These are phyloP conservation scores for Candida orba DNA, from an alignment of 805 yeast species.

Conservation along the genomic window DNA sequence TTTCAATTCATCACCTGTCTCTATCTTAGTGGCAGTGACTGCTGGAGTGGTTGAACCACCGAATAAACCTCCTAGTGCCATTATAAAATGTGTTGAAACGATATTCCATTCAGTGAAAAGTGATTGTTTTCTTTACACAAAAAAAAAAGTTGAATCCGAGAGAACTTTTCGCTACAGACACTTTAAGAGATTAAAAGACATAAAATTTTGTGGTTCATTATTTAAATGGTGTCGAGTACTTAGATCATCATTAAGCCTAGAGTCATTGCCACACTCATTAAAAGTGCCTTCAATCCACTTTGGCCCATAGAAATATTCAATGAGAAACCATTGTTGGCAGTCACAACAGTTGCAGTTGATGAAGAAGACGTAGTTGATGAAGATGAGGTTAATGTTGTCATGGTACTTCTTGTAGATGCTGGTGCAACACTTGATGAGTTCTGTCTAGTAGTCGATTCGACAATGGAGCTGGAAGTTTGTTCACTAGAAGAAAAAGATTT, in stretches of 20 bases:
- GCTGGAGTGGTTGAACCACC: constrained; percentile 23
- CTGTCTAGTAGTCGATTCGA: no score
- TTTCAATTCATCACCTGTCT: constrained; percentile 39
- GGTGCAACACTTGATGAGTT: no score
- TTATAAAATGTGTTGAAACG: background rate
- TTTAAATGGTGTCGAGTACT: background rate
- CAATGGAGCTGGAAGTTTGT: constrained; percentile 7
- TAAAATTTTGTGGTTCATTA: background rate
- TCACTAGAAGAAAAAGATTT: constrained; percentile 2
- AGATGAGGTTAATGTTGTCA: background rate
- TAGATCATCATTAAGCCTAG: constrained; percentile 3
- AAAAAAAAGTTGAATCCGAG: background rate
- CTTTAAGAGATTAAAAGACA: no score
- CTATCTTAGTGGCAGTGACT: constrained; percentile 18
- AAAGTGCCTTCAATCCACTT: constrained; percentile 8
- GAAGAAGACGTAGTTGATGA: constrained; percentile 10
- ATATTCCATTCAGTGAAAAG: no score
- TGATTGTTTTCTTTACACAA: no score
- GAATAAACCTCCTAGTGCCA: constrained; percentile 24
- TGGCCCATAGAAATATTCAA: constrained; percentile 1
- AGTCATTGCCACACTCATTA: constrained; percentile 6
- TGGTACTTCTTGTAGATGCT: no score
- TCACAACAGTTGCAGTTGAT: background rate
- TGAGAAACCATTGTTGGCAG: constrained; percentile 7
- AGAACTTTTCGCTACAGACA: background rate